phyloP scores from a whole-genome alignment of 176 grass and related monocot species.

The Echinochloa phyllopogon region DNA sequence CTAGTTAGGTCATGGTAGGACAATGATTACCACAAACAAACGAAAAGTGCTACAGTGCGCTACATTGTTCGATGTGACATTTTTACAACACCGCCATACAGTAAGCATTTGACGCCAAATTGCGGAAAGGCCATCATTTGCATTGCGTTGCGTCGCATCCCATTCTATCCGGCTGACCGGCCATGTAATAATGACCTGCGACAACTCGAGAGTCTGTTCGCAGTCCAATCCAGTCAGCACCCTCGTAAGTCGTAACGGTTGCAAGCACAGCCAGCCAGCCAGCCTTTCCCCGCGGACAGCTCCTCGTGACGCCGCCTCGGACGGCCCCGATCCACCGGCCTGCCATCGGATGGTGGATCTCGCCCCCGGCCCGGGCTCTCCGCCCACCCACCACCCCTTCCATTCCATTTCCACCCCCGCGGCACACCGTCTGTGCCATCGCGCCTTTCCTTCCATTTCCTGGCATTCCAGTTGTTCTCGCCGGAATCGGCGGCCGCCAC shows the following conservation, averaged over 20 bases:
- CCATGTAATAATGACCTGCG: too few species aligned
- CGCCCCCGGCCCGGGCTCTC: not conserved
- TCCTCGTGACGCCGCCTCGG: slow-evolving; percentile 5
- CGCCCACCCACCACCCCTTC: not conserved
- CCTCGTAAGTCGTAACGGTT: not conserved
- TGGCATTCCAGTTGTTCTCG: not conserved
- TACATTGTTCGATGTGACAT: too few species aligned
- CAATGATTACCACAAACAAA: too few species aligned
- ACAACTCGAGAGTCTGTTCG: not conserved
- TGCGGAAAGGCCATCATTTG: too few species aligned
- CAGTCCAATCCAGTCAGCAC: not conserved
- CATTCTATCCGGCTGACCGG: too few species aligned
- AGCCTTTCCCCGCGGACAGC: not conserved
- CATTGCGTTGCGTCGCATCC: too few species aligned
- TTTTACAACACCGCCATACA: too few species aligned
- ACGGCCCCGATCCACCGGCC: not conserved
- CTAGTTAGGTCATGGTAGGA: too few species aligned
- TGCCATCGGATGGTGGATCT: not conserved
- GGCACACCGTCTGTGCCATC: not conserved
- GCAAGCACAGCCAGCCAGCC: not conserved
- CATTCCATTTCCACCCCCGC: not conserved
- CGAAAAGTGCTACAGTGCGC: too few species aligned
- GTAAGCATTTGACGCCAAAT: too few species aligned
- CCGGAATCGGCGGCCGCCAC: not conserved
- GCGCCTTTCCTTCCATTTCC: slow-evolving; percentile 10